Evolutionary conservation across 2,329 filamentous ascomycete species (phyloP).

Genomic region (Pseudopyricularia javanii): DNA sequence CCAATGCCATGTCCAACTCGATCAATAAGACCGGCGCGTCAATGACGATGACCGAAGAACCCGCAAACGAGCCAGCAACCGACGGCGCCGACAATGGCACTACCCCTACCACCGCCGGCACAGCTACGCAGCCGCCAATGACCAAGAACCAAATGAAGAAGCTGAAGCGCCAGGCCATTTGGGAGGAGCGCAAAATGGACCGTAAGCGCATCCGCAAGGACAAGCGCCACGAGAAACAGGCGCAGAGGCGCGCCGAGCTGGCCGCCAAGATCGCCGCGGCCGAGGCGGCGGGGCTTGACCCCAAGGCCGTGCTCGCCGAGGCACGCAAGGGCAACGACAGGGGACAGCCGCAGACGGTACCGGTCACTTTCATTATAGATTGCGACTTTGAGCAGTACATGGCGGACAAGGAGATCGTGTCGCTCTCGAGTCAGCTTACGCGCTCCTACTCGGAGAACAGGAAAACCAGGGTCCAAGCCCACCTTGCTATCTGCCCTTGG

Average conservation of each 20-base stretch:
- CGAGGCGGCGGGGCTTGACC: slow-evolving; percentile 28
- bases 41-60: not conserved
- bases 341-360: slow-evolving; percentile 30
- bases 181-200: slow-evolving; percentile 57
- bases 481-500: slow-evolving; percentile 70
- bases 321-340: slow-evolving; percentile 19
- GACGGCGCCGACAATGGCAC: not conserved
- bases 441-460: slow-evolving; percentile 83
- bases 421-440: slow-evolving; percentile 72
- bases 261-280: slow-evolving; percentile 35
- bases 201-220: slow-evolving; percentile 42
- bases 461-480: slow-evolving; percentile 51
- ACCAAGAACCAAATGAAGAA: slow-evolving; percentile 87
- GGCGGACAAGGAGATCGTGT: slow-evolving; percentile 74
- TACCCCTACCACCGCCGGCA: not conserved
- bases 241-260: slow-evolving; percentile 35
- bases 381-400: slow-evolving; percentile 88
- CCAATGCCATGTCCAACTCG: not conserved
- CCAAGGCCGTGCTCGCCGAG: slow-evolving; percentile 14
- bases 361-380: slow-evolving; percentile 74
- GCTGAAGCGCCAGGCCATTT: slow-evolving; percentile 55
- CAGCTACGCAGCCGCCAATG: slow-evolving; percentile 21
- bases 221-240: slow-evolving; percentile 34
- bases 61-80: not conserved
- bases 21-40: not conserved